phyloP scores from a whole-genome alignment of 2,329 filamentous ascomycete species.

The Trichoderma gracile region DNA sequence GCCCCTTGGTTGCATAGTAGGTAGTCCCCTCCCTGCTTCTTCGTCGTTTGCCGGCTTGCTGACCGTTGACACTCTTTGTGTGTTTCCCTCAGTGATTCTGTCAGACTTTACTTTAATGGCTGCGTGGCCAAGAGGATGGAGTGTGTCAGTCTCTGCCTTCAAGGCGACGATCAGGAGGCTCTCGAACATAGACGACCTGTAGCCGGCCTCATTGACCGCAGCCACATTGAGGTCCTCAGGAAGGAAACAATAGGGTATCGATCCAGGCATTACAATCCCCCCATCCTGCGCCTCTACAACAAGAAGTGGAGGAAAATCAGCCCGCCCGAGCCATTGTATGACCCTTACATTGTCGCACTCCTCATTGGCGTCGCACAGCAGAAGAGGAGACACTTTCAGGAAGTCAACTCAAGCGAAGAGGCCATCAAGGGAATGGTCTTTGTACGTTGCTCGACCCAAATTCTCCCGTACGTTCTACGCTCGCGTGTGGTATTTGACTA shows the following conservation, averaged over 20 bases:
- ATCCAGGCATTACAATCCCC: not conserved
- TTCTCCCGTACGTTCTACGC: not conserved
- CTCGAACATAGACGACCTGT: not conserved
- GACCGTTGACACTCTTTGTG: not conserved
- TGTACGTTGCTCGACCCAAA: not conserved
- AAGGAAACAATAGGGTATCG: not conserved
- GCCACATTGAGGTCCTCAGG: not conserved
- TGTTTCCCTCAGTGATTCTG: not conserved
- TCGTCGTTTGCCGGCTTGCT: not conserved
- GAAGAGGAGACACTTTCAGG: not conserved
- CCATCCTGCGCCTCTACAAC: not conserved
- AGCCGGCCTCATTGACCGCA: conserved; percentile 7
- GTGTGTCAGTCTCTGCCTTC: not conserved
- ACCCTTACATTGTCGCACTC: conserved; percentile 11
- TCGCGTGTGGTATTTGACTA: not conserved
- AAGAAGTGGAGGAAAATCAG: conserved; percentile 8
- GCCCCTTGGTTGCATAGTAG: not conserved
- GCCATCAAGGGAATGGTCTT: not conserved
- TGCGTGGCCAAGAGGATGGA: not conserved
- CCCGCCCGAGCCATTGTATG: not conserved
- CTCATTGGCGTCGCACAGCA: conserved; percentile 13
- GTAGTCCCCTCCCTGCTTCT: not conserved
- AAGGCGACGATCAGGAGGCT: not conserved
- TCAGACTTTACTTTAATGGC: not conserved
- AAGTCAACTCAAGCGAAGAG: not conserved